Evolutionary conservation across 257 asterid genomes (phyloP).

Genomic region (Ilex asprella): DNA sequence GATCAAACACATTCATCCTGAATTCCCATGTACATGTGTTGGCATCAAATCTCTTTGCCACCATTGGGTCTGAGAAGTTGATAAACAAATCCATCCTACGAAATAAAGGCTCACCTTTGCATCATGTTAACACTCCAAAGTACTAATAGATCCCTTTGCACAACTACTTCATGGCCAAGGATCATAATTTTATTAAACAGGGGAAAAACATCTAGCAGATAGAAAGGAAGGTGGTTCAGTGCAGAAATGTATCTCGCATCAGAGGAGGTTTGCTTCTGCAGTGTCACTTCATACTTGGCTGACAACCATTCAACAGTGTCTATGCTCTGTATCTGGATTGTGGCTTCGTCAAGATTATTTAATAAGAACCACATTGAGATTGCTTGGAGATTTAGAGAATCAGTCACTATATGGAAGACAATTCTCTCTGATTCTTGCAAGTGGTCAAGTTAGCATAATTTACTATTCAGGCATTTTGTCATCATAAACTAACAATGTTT

Average conservation of each 20-base stretch:
- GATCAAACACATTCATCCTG: background rate
- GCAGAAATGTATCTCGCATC: conserved; percentile 70
- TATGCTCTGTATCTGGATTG: conserved; percentile 57
- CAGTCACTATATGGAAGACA: conserved; percentile 34
- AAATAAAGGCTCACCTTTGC: conserved; percentile 64
- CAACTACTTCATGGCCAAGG: conserved; percentile 96
- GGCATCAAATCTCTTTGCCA: conserved; percentile 48
- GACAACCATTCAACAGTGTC: conserved; percentile 54
- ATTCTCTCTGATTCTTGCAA: conserved; percentile 58
- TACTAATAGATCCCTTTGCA: conserved; percentile 10
- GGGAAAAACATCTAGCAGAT: conserved; percentile 80
- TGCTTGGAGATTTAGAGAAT: conserved; percentile 72
- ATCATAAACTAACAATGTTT: no score
- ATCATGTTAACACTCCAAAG: conserved; percentile 68
- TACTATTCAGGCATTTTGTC: no score
- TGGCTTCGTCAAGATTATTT: conserved; percentile 74
- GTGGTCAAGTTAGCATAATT: background rate
- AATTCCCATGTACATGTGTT: conserved; percentile 91
- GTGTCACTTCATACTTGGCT: conserved; percentile 37
- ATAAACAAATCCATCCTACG: conserved; percentile 70
- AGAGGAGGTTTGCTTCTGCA: conserved; percentile 48
- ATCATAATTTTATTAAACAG: conserved; percentile 16
- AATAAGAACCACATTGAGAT: conserved; percentile 86
- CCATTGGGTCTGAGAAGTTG: conserved; percentile 64
- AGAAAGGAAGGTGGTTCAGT: conserved; percentile 81